Base-by-base conservation (phyloP, 1,284 basidiomycete genomes). In the Apiotrichum porosum region DNA sequence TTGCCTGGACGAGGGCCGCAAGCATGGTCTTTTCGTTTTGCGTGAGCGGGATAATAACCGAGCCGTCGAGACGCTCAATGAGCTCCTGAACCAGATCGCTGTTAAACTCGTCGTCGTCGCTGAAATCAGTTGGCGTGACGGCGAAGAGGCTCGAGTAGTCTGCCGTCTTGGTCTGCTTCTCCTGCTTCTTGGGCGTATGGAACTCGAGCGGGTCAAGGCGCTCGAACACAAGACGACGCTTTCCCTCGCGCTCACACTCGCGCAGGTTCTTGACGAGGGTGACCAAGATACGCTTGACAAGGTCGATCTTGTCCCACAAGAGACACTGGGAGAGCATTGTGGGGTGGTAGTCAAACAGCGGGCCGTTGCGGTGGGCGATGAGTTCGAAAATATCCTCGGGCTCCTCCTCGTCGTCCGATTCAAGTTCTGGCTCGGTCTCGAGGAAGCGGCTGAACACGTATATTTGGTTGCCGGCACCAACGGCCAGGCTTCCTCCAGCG, bases 241-340 rank as follows among this genome's bases (percentile, higher is more conserved):
- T 49, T 4, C 66, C 68, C 14, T 64, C 58, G 9, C 61, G 49
- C 32, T 70, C 60, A 22, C 61, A 58, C 6, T 59, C 37, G 38
- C 66, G 58, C 17, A 74, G 49, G n/a, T 61, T 73, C 49, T 68
- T 75, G 6, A 79, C 78, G 14, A 95, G 78, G 43, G 83, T 83
- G 30, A 83, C 70, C 42, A 91, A 82, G 54, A 89, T 82, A 17
- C 81, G 80, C 61, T 91, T 91, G 37, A 92, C 90, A 5, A 92
- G 69, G 50, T 85, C 84, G 41, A 87, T 72, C 72, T 92, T 91
- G 44, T 83, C 87, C 88, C 91, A 93, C 13, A 93, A 73, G 35
- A 95, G 75, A 63, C 88, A 91, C 63, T 94, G 92, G n/a, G 89
- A 75, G 13, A 95, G 71, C 78, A 93, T 85, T 60, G 92, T 88